Evolutionary conservation across 306 rosid genomes (phyloP).

Genomic region (Castanospermum australe): DNA sequence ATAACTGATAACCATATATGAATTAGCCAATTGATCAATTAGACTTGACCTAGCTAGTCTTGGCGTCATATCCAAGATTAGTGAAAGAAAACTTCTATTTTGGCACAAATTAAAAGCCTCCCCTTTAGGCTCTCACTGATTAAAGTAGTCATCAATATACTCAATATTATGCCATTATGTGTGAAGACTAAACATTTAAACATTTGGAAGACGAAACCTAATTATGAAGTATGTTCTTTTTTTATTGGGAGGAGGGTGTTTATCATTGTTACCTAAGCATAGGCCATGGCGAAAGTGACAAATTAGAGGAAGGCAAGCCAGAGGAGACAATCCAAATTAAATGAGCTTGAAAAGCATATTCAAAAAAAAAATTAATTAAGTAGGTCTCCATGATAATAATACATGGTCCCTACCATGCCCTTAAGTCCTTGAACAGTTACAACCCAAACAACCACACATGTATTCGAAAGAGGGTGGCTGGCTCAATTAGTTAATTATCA

Average conservation of each 20-base stretch:
- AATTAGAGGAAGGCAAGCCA: neutral
- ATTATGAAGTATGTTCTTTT: neutral
- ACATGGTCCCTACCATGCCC: constrained; percentile 40
- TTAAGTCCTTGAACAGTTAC: constrained; percentile 20
- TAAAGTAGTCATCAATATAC: too few species aligned
- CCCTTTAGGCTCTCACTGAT: neutral
- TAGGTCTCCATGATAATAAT: constrained; percentile 31
- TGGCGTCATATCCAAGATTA: neutral
- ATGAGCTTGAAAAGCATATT: neutral
- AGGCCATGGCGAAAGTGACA: constrained; percentile 26
- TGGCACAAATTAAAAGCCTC: neutral
- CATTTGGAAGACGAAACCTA: neutral
- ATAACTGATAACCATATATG: too few species aligned
- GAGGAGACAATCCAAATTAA: neutral
- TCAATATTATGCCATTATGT: too few species aligned
- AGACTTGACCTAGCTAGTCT: neutral
- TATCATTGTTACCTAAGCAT: constrained; percentile 16
- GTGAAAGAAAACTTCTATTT: neutral
- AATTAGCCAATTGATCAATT: neutral
- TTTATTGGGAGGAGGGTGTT: neutral
- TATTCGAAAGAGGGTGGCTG: constrained; percentile 32
- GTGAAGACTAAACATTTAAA: too few species aligned
- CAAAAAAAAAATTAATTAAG: neutral
- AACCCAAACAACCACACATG: constrained; percentile 23
- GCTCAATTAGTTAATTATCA: constrained; percentile 25